Conservation (phyloP, 108 stramenopile species). For the Skeletonema marinoi region DNA sequence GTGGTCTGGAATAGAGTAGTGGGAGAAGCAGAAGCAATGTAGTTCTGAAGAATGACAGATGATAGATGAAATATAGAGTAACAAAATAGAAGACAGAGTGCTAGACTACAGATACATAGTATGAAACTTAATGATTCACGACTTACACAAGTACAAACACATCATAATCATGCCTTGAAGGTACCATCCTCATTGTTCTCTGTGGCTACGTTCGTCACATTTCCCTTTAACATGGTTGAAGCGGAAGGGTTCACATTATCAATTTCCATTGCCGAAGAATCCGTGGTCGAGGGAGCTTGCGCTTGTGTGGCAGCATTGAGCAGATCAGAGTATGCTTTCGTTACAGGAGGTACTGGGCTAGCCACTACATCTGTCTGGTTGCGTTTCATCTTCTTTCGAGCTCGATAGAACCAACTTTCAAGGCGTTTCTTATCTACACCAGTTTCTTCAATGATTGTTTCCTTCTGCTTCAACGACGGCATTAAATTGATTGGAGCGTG, state of each 20-base stretch:
- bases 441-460: conserved; percentile 15
- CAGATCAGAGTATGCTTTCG: neutral
- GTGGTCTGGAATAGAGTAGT: conserved; percentile 31
- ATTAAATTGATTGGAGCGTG: neutral
- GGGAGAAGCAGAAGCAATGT: neutral
- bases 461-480: conserved; percentile 8
- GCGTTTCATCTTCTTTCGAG: conserved; percentile 18
- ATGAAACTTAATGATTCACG: neutral
- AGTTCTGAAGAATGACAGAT: neutral
- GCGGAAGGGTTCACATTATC: neutral
- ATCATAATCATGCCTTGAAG: neutral
- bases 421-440: conserved; percentile 26
- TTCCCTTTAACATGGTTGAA: neutral
- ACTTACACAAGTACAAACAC: neutral
- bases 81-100: neutral
- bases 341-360: neutral
- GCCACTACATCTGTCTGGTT: neutral
- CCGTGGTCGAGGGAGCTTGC: neutral
- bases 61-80: neutral
- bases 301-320: neutral
- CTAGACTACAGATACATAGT: neutral
- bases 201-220: neutral
- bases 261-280: neutral
- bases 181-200: neutral
- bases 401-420: conserved; percentile 30